These are phyloP conservation scores for Phytophthora agathidicida DNA, from an alignment of 352 stramenopile species.

Conservation along the genomic window DNA sequence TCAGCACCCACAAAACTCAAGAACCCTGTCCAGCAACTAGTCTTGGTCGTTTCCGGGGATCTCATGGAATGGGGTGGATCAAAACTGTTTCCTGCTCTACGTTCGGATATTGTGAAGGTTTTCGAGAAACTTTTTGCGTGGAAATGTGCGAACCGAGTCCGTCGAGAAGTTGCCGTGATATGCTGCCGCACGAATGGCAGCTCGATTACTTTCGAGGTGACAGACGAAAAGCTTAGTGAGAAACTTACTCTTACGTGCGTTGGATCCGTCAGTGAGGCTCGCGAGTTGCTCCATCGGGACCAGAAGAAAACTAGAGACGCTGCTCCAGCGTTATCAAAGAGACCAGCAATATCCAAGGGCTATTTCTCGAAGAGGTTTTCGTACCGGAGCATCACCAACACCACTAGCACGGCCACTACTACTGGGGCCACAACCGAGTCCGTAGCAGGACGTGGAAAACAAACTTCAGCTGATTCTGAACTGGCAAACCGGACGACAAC, in stretches of 20 bases:
- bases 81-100: slow-evolving; percentile 41
- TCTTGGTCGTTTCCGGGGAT: slow-evolving; percentile 59
- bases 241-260: slow-evolving; percentile 53
- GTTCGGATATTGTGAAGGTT: slow-evolving; percentile 50
- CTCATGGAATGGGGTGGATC: slow-evolving; percentile 45
- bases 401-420: slow-evolving; percentile 1
- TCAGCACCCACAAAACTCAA: slow-evolving; percentile 14
- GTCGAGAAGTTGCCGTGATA: slow-evolving; percentile 51
- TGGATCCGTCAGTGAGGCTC: slow-evolving; percentile 58
- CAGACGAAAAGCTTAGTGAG: slow-evolving; percentile 67
- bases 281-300: slow-evolving; percentile 28
- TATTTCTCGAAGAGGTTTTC: slow-evolving; percentile 81
- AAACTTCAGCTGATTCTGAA: background rate
- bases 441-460: background rate
- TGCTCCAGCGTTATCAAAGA: background rate
- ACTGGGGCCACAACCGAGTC: background rate
- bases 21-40: slow-evolving; percentile 56
- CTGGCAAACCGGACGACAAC: background rate
- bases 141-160: slow-evolving; percentile 46
- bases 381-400: slow-evolving; percentile 47
- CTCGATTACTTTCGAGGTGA: slow-evolving; percentile 58
- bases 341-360: slow-evolving; percentile 41
- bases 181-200: slow-evolving; percentile 37
- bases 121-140: slow-evolving; percentile 75
- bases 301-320: slow-evolving; percentile 25